Evolutionary conservation across 331 rosid genomes (phyloP).

Genomic region (Phaseolus coccineus): DNA sequence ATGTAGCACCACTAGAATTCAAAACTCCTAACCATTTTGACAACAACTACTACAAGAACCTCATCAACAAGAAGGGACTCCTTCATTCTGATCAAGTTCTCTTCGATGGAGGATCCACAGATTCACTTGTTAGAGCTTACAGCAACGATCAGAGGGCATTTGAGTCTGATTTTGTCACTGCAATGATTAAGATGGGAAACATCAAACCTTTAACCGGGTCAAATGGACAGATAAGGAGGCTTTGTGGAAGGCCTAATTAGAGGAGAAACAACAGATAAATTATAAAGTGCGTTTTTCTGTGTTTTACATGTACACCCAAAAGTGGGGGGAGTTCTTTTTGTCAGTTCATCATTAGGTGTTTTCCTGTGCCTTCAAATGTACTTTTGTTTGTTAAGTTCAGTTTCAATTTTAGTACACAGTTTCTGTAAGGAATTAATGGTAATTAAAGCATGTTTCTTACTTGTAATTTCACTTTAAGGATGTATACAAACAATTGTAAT

Average conservation of each 20-base stretch:
- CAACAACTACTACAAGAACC: conserved; percentile 68
- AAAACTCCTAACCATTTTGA: conserved; percentile 65
- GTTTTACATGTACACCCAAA: conserved; percentile 19
- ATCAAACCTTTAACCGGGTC: conserved; percentile 74
- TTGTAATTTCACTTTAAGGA: conserved; percentile 8
- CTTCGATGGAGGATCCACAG: conserved; percentile 68
- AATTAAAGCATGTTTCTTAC: conserved; percentile 21
- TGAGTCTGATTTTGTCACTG: conserved; percentile 56
- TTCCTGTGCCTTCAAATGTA: conserved; percentile 12
- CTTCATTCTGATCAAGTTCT: conserved; percentile 77
- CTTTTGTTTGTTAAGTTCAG: conserved; percentile 21
- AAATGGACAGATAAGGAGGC: conserved; percentile 70
- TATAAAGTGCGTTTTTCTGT: not conserved
- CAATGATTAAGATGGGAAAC: conserved; percentile 88
- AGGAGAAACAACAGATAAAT: not conserved
- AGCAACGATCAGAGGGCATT: conserved; percentile 51
- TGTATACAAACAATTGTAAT: conserved; percentile 20
- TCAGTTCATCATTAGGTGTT: conserved; percentile 25
- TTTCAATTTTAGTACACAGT: conserved; percentile 4
- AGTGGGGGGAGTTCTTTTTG: conserved; percentile 19
- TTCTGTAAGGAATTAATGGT: conserved; percentile 27
- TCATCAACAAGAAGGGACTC: conserved; percentile 66
- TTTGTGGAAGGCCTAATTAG: conserved; percentile 48
- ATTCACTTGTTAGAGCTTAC: conserved; percentile 63
- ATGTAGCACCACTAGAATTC: conserved; percentile 60